phyloP scores from a whole-genome alignment of 176 grass and related monocot genomes.

The Ampelocalamus luodianensis region DNA sequence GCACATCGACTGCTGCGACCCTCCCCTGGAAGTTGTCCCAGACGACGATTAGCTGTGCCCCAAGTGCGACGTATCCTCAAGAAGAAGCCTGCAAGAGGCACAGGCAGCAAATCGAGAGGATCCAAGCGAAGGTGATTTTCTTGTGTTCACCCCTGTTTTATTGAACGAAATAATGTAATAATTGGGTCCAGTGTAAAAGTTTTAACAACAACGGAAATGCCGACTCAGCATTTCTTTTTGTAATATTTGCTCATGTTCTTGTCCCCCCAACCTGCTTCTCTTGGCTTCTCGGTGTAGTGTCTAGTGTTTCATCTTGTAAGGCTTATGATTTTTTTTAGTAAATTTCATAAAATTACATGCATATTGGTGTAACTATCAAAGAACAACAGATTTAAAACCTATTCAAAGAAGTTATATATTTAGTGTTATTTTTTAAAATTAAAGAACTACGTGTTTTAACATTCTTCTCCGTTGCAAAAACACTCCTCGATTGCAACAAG shows the following conservation, averaged over 20 bases:
- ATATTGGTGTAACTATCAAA: no score
- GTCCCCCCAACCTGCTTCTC: background rate
- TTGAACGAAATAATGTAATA: conserved; percentile 9
- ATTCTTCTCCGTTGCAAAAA: no score
- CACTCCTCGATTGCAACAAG: no score
- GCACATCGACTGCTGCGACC: conserved; percentile 89
- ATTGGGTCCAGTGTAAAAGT: background rate
- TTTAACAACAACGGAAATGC: conserved; percentile 24
- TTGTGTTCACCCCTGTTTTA: background rate
- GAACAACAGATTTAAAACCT: no score
- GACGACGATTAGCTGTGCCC: conserved; percentile 73
- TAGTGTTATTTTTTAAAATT: no score
- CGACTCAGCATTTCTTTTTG: conserved; percentile 37
- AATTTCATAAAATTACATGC: no score
- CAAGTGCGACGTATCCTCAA: conserved; percentile 44
- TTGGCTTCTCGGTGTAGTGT: background rate
- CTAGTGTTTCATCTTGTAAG: background rate
- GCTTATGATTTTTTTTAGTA: background rate
- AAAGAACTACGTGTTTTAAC: no score
- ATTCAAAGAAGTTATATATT: no score
- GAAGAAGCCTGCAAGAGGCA: conserved; percentile 21
- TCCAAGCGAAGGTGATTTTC: conserved; percentile 40
- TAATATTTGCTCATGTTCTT: background rate
- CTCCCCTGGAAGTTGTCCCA: conserved; percentile 64
- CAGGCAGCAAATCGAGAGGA: conserved; percentile 20